Evolutionary conservation across 2,329 filamentous ascomycete genomes (phyloP).

Genomic region (Cercospora sesami): DNA sequence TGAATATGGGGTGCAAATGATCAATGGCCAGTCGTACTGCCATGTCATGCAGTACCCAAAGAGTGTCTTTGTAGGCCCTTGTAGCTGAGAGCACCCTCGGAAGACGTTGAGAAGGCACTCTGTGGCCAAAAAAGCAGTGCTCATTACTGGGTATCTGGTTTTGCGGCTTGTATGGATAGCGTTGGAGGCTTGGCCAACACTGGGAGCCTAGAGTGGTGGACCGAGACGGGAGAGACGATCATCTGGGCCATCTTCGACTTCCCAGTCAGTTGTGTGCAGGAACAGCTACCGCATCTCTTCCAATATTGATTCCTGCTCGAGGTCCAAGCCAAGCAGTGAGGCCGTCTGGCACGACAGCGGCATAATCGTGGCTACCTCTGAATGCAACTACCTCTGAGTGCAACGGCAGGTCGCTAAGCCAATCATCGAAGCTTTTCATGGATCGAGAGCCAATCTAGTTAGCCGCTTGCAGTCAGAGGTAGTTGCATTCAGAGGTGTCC

Average conservation of each 20-base stretch:
- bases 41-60: slow-evolving; percentile 4
- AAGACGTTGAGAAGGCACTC: neutral
- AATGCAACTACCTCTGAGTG: no score
- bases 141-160: neutral
- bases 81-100: neutral
- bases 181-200: neutral
- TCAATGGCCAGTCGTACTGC: slow-evolving; percentile 7
- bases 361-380: no score
- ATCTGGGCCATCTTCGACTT: neutral
- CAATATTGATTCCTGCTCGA: neutral
- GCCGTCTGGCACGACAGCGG: no score
- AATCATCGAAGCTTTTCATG: no score
- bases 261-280: neutral
- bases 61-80: neutral
- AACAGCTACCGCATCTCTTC: neutral
- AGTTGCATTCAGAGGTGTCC: no score
- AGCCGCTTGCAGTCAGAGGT: no score
- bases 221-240: neutral
- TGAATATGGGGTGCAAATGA: neutral
- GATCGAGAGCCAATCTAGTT: no score
- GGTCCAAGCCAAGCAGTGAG: neutral
- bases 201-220: neutral
- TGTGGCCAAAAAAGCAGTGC: neutral
- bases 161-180: neutral
- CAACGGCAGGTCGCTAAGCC: no score